Evolutionary conservation across 2,329 filamentous ascomycete species (phyloP), one percentile per base, ranked within the genome.

Genomic region (Fonsecaea erecta): DNA sequence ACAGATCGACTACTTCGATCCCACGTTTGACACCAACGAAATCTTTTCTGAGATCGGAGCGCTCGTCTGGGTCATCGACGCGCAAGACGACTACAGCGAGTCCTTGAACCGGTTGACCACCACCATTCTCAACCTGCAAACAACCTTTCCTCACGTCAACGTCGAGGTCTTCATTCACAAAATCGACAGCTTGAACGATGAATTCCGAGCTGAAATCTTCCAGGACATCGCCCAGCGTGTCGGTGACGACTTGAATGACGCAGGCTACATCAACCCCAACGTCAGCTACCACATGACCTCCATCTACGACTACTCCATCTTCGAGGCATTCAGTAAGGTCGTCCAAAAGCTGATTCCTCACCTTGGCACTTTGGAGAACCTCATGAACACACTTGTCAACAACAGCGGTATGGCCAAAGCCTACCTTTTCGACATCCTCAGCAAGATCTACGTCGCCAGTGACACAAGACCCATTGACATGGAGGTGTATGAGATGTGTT

Each of bases 81-180:
- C 95, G 0, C 95, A 99, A 78, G 95, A 99, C 75, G 95, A 99
- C 77, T 99, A 98, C 75, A 86, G 97, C 62, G 93, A 97, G 76
- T 91, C 93, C 18, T 91, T 99, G 54, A 87, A 88, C 60, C 89
- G 92, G 8, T 86, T 99, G 30, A 96, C 97, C 77, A 84, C 88
- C 61, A 97, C 93, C 7, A 96, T 98, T 68, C 83, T 97, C 64
- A 91, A 92, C 70, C 86, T 99, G 1, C 92, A 97, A 75, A 88
- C 92, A 70, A 88, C 87, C 66, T 97, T 96, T 75, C 93, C 94
- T 1, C 90, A 92, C 75, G 95, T 98, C 79, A 97, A 97, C 77
- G 91, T 99, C 70, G 94, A 98, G 76, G 94, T 99, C 57, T 98
- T 99, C 78, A 96, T 99, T 73, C 95, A 99, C 84, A 99, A 99